These are phyloP conservation scores for Tillandsia leiboldiana DNA, from an alignment of 176 grass and related monocot genomes.

Conservation along the genomic window DNA sequence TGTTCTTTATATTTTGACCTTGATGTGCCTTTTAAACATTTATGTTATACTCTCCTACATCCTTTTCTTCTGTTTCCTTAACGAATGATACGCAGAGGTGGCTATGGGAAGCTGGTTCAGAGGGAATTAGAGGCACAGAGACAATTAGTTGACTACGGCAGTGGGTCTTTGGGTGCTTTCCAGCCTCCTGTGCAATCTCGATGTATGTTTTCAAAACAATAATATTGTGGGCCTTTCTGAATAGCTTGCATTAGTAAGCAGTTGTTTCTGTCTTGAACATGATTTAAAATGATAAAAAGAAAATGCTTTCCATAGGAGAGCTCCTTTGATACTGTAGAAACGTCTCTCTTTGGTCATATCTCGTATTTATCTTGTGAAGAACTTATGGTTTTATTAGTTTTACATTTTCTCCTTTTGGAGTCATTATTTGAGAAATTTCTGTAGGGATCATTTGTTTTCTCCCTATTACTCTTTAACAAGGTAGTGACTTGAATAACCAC, in stretches of 20 bases:
- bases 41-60: neutral
- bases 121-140: constrained; percentile 88
- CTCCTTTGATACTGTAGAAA: neutral
- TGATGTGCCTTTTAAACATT: neutral
- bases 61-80: constrained; percentile 11
- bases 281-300: neutral
- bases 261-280: neutral
- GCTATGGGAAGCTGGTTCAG: constrained; percentile 96
- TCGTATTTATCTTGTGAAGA: neutral
- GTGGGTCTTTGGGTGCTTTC: constrained; percentile 27
- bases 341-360: neutral
- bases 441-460: too few relatives aligned
- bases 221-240: neutral
- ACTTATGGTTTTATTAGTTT: neutral
- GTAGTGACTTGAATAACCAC: too few relatives aligned
- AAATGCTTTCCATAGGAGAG: neutral
- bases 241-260: neutral
- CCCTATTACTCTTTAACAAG: too few relatives aligned
- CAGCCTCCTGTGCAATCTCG: constrained; percentile 7
- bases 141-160: constrained; percentile 87
- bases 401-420: too few relatives aligned
- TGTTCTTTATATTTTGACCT: neutral
- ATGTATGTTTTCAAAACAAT: constrained; percentile 18
- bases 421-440: too few relatives aligned
- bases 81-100: constrained; percentile 47